phyloP scores from a whole-genome alignment of 176 grass and related monocot species.

The Oryza longistaminata region DNA sequence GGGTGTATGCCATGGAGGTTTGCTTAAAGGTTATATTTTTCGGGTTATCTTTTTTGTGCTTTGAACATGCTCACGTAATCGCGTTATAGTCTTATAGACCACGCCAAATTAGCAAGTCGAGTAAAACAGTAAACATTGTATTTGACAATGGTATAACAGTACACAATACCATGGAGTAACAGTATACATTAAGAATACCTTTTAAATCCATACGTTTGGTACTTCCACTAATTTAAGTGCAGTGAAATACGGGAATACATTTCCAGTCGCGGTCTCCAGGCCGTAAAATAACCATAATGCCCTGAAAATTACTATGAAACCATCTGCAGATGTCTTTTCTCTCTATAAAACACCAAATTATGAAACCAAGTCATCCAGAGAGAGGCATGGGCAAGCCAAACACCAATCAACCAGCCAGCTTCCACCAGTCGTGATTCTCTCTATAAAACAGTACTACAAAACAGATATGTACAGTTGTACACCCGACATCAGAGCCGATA shows the following conservation, averaged over 20 bases:
- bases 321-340: neutral
- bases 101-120: neutral
- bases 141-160: neutral
- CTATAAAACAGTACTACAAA: neutral
- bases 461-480: conserved; percentile 18
- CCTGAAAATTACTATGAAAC: neutral
- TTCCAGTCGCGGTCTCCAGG: neutral
- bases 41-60: neutral
- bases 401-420: neutral
- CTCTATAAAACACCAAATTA: too few species aligned
- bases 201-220: neutral
- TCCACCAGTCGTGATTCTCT: neutral
- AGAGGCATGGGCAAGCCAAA: neutral
- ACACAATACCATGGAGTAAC: neutral
- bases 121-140: neutral
- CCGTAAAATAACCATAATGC: neutral
- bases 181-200: neutral
- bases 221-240: neutral
- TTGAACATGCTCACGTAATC: neutral
- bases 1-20: too few species aligned
- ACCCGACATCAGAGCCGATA: neutral
- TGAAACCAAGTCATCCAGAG: neutral
- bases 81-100: neutral
- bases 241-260: neutral
- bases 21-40: too few species aligned